phyloP scores from a whole-genome alignment of 805 yeast genomes.

The Zygotorulaspora florentina region DNA sequence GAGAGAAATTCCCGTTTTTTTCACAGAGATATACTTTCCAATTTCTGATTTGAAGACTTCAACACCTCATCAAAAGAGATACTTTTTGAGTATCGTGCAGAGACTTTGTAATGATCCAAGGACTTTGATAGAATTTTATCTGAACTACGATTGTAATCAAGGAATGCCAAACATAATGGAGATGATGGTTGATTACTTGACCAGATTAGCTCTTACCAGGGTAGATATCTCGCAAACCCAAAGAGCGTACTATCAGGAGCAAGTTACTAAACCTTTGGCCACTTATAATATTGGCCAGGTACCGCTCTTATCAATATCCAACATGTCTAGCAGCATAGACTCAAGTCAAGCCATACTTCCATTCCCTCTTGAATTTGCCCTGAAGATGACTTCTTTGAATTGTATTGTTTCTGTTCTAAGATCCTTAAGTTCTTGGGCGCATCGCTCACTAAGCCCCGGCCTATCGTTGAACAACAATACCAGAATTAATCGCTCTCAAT shows the following conservation, averaged over 20 bases:
- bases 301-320: constrained; percentile 70
- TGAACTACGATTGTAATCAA: constrained; percentile 91
- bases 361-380: constrained; percentile 76
- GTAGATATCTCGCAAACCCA: constrained; percentile 71
- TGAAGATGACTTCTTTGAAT: constrained; percentile 75
- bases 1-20: constrained; percentile 88
- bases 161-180: constrained; percentile 82
- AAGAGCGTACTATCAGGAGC: constrained; percentile 51
- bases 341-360: constrained; percentile 18
- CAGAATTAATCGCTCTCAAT: constrained; percentile 13
- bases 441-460: constrained; percentile 43
- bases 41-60: constrained; percentile 89
- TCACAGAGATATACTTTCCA: constrained; percentile 90
- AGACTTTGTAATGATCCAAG: constrained; percentile 85
- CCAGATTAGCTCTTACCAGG: constrained; percentile 59
- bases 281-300: constrained; percentile 70
- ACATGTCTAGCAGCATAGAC: constrained; percentile 40
- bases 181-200: constrained; percentile 69
- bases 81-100: constrained; percentile 73
- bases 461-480: constrained; percentile 6
- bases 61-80: constrained; percentile 88
- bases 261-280: constrained; percentile 52
- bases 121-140: constrained; percentile 83
- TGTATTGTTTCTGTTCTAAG: constrained; percentile 78
- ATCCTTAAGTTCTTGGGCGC: constrained; percentile 85